Conservation (phyloP, 2,329 filamentous ascomycete species). For the Aspergillus sp. region DNA sequence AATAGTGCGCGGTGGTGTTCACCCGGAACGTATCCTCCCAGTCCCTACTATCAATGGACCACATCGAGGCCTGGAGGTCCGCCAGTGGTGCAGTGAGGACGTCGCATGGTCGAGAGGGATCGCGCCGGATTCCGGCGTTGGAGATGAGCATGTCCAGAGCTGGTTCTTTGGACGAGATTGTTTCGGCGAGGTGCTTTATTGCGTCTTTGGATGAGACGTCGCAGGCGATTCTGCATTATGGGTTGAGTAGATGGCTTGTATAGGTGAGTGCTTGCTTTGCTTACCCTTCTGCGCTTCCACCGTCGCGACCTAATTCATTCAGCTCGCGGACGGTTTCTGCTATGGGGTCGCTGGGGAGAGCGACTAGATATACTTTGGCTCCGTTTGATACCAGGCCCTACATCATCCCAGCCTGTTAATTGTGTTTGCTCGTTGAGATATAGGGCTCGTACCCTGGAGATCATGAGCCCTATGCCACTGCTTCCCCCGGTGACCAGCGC, state of each 20-base stretch:
- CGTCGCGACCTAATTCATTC: slow-evolving; percentile 36
- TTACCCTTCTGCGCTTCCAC: slow-evolving; percentile 20
- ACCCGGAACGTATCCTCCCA: slow-evolving; percentile 50
- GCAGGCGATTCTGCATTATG: background rate
- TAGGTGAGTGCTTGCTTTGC: no score
- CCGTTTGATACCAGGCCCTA: slow-evolving; percentile 48
- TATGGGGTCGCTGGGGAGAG: slow-evolving; percentile 45
- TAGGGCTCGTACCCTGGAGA: slow-evolving; percentile 36
- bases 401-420: no score
- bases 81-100: slow-evolving; percentile 43
- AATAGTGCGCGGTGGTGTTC: slow-evolving; percentile 54
- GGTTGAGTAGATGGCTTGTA: no score
- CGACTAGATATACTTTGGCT: slow-evolving; percentile 49
- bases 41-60: slow-evolving; percentile 29
- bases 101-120: slow-evolving; percentile 45
- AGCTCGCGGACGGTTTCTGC: slow-evolving; percentile 39
- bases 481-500: slow-evolving; percentile 47
- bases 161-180: slow-evolving; percentile 33
- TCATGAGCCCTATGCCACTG: slow-evolving; percentile 51
- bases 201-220: slow-evolving; percentile 35
- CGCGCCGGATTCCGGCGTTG: slow-evolving; percentile 51
- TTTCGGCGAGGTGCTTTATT: slow-evolving; percentile 34
- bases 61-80: slow-evolving; percentile 47
- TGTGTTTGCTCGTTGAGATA: no score
- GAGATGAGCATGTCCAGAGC: slow-evolving; percentile 50